phyloP scores from a whole-genome alignment of 345 rosid genomes.

The Zanthoxylum bungeanum region DNA sequence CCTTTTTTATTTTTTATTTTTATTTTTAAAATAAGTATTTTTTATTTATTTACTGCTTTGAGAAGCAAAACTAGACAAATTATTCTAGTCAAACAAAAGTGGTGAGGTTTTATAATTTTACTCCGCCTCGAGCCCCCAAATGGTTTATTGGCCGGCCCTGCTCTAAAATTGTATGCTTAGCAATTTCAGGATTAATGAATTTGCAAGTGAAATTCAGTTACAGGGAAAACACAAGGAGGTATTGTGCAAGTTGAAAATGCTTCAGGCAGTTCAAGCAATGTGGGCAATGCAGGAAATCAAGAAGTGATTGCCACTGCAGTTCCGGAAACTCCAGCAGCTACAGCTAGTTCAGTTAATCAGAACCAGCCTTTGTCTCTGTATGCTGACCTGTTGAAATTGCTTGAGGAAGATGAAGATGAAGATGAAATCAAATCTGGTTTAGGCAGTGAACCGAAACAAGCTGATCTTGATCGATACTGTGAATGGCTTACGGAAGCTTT shows the following conservation, averaged over 20 bases:
- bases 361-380: too few relatives aligned
- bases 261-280: neutral
- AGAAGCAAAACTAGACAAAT: too few relatives aligned
- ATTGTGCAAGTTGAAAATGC: neutral
- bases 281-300: neutral
- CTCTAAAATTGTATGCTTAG: neutral
- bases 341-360: neutral
- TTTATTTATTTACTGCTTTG: too few relatives aligned
- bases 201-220: neutral
- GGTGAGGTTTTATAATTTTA: too few relatives aligned
- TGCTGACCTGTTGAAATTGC: neutral
- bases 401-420: conserved; percentile 17
- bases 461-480: conserved; percentile 23
- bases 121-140: too few relatives aligned
- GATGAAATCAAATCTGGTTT: neutral
- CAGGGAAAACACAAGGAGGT: neutral
- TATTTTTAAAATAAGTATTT: too few relatives aligned
- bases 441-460: neutral
- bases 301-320: neutral
- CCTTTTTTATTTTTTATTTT: too few relatives aligned
- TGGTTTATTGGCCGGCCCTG: too few relatives aligned
- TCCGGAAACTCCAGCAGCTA: neutral
- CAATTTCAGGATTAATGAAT: neutral
- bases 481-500: conserved; percentile 15
- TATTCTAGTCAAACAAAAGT: too few relatives aligned